Conservation (phyloP, 371 early-diverging fungal genomes). For the Umbelopsis sp. region DNA sequence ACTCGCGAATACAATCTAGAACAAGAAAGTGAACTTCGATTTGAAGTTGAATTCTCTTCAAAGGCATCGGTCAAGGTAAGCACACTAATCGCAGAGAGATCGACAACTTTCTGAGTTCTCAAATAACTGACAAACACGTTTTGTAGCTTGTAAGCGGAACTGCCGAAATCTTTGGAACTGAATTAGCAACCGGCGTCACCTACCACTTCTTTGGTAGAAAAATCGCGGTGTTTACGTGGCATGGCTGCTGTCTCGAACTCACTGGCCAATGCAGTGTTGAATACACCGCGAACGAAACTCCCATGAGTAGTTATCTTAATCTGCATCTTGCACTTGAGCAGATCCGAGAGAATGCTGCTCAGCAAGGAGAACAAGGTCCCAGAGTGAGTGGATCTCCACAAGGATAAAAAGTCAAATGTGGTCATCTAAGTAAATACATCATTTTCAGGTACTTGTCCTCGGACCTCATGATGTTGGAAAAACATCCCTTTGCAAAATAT, state of each 20-base stretch:
- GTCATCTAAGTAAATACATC: not conserved
- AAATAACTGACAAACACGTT: not conserved
- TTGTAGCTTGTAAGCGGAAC: constrained; percentile 73
- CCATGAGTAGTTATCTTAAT: constrained; percentile 89
- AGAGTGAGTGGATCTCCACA: constrained; percentile 45
- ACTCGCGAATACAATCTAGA: constrained; percentile 49
- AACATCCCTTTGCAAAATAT: constrained; percentile 79
- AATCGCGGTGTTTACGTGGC: constrained; percentile 93
- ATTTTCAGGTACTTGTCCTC: constrained; percentile 72
- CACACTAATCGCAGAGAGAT: not conserved
- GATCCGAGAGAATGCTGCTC: constrained; percentile 62
- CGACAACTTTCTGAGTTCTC: not conserved
- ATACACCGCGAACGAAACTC: constrained; percentile 92
- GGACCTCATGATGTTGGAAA: constrained; percentile 94
- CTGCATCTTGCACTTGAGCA: constrained; percentile 88
- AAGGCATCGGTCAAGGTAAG: constrained; percentile 59
- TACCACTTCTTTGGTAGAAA: constrained; percentile 85
- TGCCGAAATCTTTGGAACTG: constrained; percentile 93
- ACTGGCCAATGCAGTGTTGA: constrained; percentile 75
- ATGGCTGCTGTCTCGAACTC: constrained; percentile 82
- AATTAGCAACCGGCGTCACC: constrained; percentile 74
- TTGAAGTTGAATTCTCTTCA: constrained; percentile 69
- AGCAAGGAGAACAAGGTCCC: constrained; percentile 61
- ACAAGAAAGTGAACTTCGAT: constrained; percentile 72
- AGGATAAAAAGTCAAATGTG: not conserved